A percentile compares a stretch with the other conserved stretches of the same genome.
phyloP scores from a whole-genome alignment of 2,329 filamentous ascomycete genomes.

The Apiospora koreana region DNA sequence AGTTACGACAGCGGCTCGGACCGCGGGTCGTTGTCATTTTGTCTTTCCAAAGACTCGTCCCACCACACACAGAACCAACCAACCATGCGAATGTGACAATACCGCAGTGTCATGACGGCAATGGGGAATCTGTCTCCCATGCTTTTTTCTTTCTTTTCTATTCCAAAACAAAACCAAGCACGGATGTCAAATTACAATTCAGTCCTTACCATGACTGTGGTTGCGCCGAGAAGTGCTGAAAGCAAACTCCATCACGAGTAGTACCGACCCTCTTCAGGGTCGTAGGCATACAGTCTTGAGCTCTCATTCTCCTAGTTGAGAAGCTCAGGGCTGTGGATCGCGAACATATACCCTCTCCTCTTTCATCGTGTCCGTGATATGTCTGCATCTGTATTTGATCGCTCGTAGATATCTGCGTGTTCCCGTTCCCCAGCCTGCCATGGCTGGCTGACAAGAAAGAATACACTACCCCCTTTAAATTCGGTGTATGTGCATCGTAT shows the following conservation, averaged over 20 bases:
- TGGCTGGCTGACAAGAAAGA: not conserved
- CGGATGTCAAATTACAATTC: constrained; percentile 99
- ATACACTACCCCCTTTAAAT: not conserved
- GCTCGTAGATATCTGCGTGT: not conserved
- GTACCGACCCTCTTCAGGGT: constrained; percentile 32
- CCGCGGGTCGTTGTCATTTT: not conserved
- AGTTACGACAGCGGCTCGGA: constrained; percentile 3
- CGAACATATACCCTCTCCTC: constrained; percentile 28
- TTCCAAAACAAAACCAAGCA: constrained; percentile 57
- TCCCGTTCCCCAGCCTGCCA: not conserved
- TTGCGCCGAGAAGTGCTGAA: constrained; percentile 99
- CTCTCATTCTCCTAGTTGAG: constrained; percentile 18
- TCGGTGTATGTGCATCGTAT: not conserved
- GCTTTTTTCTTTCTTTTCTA: not conserved
- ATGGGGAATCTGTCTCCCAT: not conserved
- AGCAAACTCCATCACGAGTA: constrained; percentile 50
- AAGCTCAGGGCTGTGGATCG: constrained; percentile 33
- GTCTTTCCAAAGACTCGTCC: constrained; percentile 1
- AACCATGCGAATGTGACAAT: not conserved
- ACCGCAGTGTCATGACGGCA: not conserved
- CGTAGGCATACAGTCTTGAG: constrained; percentile 33
- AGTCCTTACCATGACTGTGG: constrained; percentile 76
- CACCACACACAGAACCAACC: not conserved
- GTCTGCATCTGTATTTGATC: not conserved
- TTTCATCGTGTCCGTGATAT: not conserved